A percentile compares a stretch with the other conserved stretches of the same genome.
phyloP scores from a whole-genome alignment of 495 filamentous ascomycete genomes.

The Podospora fimiseda region DNA sequence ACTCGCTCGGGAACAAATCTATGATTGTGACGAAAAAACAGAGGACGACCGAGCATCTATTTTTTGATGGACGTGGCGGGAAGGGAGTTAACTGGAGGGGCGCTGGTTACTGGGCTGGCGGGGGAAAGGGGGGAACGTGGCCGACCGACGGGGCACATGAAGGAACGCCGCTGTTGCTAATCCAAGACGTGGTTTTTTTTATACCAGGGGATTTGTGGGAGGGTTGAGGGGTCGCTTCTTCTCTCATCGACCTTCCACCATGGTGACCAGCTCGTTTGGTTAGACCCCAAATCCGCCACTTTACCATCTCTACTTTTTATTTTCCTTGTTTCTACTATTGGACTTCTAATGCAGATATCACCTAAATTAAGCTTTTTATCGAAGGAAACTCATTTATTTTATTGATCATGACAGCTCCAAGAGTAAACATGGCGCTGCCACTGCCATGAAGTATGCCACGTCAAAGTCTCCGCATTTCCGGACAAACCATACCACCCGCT shows the following conservation, averaged over 20 bases:
- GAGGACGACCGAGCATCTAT: slow-evolving; percentile 5
- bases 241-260: slow-evolving; percentile 1
- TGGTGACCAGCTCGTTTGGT: slow-evolving; percentile 10
- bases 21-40: slow-evolving; percentile 22
- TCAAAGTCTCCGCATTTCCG: too few relatives aligned
- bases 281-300: slow-evolving; percentile 21
- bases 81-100: neutral
- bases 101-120: neutral
- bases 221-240: neutral
- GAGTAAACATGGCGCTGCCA: too few relatives aligned
- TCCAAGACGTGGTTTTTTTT: too few relatives aligned
- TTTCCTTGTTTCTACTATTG: slow-evolving; percentile 42
- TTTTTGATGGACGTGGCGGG: neutral
- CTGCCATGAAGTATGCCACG: too few relatives aligned
- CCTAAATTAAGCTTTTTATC: slow-evolving; percentile 33
- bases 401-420: neutral
- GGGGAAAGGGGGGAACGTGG: neutral
- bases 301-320: slow-evolving; percentile 31
- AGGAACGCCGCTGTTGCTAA: neutral
- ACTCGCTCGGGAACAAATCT: slow-evolving; percentile 19
- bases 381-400: too few relatives aligned
- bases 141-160: too few relatives aligned
- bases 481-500: too few relatives aligned
- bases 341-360: slow-evolving; percentile 53
- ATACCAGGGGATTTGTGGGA: too few relatives aligned